Evolutionary conservation across 768 basidiomycete genomes (phyloP), one percentile per base, ranked within the genome.

Genomic region (Lactifluus piperatus): DNA sequence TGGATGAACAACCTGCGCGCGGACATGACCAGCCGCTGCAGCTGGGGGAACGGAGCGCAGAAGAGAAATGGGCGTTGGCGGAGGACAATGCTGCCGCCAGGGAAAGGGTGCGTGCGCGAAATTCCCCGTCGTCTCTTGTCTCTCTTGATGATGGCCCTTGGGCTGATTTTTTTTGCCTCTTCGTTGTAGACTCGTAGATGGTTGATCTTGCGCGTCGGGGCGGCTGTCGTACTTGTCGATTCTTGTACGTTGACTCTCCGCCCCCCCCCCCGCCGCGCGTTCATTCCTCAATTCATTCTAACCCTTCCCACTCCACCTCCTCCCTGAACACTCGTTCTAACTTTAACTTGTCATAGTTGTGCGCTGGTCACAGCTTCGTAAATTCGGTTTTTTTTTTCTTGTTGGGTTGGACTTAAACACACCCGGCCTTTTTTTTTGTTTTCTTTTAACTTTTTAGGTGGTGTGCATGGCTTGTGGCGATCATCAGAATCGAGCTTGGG

Each of bases 281-380:
- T n/a, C n/a, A n/a, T n/a, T n/a, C n/a, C n/a, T n/a, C n/a, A n/a
- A n/a, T n/a, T n/a, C n/a, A n/a, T n/a, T n/a, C n/a, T n/a, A n/a
- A n/a, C n/a, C n/a, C n/a, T n/a, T n/a, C n/a, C 41, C 49, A 30
- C 29, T 34, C 16, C 29, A 62, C 57, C 52, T 18, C 44, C 27
- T 14, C 32, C 8, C 60, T n/a, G n/a, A n/a, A n/a, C n/a, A n/a
- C n/a, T n/a, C n/a, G n/a, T n/a, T n/a, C n/a, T n/a, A n/a, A n/a
- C n/a, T n/a, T n/a, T n/a, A n/a, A n/a, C n/a, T n/a, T n/a, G n/a
- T n/a, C n/a, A n/a, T 32, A 91, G 89, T 89, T 69, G 89, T 91
- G 54, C 75, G 89, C 64, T 91, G 87, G 86, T 82, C 83, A 34
- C 80, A 88, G 63, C 73, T 88, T 1, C 79, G 85, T 86, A 65